phyloP scores from a whole-genome alignment of 2,329 filamentous ascomycete genomes.

The Penicillium sp. region DNA sequence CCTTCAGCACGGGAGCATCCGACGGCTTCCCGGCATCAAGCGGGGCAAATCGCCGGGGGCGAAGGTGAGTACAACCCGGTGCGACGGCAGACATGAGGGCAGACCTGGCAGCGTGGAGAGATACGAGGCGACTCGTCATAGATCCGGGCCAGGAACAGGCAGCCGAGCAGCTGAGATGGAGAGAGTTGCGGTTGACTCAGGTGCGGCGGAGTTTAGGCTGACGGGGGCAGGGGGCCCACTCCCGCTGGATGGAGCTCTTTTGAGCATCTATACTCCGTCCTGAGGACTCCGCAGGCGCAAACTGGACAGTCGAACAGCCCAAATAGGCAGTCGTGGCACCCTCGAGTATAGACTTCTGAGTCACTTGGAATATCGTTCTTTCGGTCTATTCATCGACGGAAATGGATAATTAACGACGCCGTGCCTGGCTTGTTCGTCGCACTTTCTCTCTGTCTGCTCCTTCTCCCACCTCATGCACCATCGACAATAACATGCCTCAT shows the following conservation, averaged over 20 bases:
- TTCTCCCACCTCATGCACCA: too few species aligned
- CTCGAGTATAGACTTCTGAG: too few species aligned
- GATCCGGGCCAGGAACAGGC: neutral
- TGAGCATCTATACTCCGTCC: neutral
- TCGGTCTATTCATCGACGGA: too few species aligned
- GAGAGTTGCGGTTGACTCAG: neutral
- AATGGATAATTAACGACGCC: too few species aligned
- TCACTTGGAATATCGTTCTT: too few species aligned
- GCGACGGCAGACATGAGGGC: conserved; percentile 26
- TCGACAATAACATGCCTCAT: too few species aligned
- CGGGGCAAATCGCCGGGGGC: conserved; percentile 53
- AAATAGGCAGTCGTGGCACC: too few species aligned
- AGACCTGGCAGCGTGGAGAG: neutral
- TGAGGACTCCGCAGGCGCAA: too few species aligned
- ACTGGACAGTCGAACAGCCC: too few species aligned
- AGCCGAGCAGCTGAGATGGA: neutral
- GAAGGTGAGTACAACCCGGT: conserved; percentile 24
- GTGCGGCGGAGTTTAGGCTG: neutral
- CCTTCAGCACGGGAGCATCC: conserved; percentile 51
- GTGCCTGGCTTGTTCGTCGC: too few species aligned
- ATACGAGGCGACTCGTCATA: conserved; percentile 5
- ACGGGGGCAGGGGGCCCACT: neutral
- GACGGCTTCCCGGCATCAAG: conserved; percentile 40
- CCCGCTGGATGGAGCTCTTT: neutral
- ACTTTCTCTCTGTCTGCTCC: too few species aligned